phyloP scores from a whole-genome alignment of 495 filamentous ascomycete genomes.

The Aspergillus nidulans region DNA sequence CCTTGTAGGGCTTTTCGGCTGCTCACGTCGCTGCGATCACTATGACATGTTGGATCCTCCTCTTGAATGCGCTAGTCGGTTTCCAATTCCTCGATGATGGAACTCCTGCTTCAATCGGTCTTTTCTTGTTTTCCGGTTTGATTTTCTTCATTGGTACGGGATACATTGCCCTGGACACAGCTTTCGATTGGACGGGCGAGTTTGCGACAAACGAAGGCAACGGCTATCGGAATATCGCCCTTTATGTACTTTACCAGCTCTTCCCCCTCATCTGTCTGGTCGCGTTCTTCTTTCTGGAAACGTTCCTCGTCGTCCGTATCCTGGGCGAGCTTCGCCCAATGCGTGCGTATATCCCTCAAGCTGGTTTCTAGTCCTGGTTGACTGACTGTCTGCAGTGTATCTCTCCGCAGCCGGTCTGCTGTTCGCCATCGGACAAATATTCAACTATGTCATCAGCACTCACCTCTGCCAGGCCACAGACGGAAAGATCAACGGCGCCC shows the following conservation, averaged over 20 bases:
- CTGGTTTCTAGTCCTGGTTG: background rate
- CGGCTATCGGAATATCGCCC: slow-evolving; percentile 70
- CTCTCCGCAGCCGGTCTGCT: slow-evolving; percentile 67
- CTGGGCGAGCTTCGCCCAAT: slow-evolving; percentile 85
- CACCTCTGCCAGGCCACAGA: slow-evolving; percentile 78
- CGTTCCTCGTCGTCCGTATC: slow-evolving; percentile 74
- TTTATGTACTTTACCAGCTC: slow-evolving; percentile 93
- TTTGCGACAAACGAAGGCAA: slow-evolving; percentile 55
- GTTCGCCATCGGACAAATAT: slow-evolving; percentile 90
- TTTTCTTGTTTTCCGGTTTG: slow-evolving; percentile 64
- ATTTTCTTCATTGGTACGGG: slow-evolving; percentile 84
- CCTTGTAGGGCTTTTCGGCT: slow-evolving; percentile 78
- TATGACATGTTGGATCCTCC: slow-evolving; percentile 83
- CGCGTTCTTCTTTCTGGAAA: slow-evolving; percentile 76
- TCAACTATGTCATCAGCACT: slow-evolving; percentile 88
- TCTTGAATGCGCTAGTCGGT: slow-evolving; percentile 89
- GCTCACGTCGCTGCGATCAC: slow-evolving; percentile 86
- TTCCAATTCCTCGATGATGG: slow-evolving; percentile 94
- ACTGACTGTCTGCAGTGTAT: slow-evolving; percentile 52
- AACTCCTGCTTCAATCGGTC: slow-evolving; percentile 73
- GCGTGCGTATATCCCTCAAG: slow-evolving; percentile 50
- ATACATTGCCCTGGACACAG: slow-evolving; percentile 94
- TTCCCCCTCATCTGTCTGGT: slow-evolving; percentile 84
- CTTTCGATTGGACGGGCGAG: slow-evolving; percentile 75
- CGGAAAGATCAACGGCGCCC: slow-evolving; percentile 84